Percentiles rank a stretch among this genome's conserved stretches.
These are phyloP conservation scores for Neofusicoccum umdonicola DNA, from an alignment of 2,329 filamentous ascomycete genomes.

Conservation along the genomic window DNA sequence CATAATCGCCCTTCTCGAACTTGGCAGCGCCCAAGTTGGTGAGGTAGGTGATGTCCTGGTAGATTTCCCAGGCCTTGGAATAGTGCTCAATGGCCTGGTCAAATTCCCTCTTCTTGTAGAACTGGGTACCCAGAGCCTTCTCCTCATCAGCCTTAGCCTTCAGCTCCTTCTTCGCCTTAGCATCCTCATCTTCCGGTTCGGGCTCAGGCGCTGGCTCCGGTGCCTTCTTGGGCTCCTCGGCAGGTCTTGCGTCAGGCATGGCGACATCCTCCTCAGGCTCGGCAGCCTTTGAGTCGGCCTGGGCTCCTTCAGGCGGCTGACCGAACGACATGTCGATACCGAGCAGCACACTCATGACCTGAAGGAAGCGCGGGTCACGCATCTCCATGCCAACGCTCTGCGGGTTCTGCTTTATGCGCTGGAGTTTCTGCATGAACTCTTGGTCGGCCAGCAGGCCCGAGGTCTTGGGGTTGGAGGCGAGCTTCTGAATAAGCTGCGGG, in stretches of 20 bases:
- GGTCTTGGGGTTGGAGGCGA: conserved; percentile 93
- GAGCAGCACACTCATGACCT: conserved; percentile 89
- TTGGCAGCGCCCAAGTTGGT: conserved; percentile 94
- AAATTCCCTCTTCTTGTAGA: conserved; percentile 98
- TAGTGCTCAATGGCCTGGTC: conserved; percentile 95
- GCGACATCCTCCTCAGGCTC: conserved; percentile 69
- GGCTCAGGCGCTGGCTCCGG: conserved; percentile 62
- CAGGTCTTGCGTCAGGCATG: conserved; percentile 69
- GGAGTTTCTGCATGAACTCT: conserved; percentile 86
- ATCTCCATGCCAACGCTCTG: conserved; percentile 76
- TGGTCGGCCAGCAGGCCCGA: conserved; percentile 74
- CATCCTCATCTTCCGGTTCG: conserved; percentile 76
- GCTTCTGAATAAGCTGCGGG: conserved; percentile 83
- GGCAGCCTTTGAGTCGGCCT: conserved; percentile 34
- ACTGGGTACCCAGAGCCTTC: conserved; percentile 89
- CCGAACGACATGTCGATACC: conserved; percentile 86
- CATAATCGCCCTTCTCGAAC: conserved; percentile 94
- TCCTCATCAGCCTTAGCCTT: conserved; percentile 92
- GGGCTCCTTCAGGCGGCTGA: conserved; percentile 47
- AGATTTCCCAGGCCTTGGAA: conserved; percentile 85
- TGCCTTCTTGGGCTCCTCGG: conserved; percentile 51
- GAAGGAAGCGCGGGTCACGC: conserved; percentile 85
- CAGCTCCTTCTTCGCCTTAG: conserved; percentile 77
- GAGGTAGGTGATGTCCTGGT: conserved; percentile 96
- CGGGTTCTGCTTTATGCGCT: conserved; percentile 78